Base-by-base conservation (phyloP, 225 moss, liverwort and hornwort species). In the Thuidium tamariscinum region DNA sequence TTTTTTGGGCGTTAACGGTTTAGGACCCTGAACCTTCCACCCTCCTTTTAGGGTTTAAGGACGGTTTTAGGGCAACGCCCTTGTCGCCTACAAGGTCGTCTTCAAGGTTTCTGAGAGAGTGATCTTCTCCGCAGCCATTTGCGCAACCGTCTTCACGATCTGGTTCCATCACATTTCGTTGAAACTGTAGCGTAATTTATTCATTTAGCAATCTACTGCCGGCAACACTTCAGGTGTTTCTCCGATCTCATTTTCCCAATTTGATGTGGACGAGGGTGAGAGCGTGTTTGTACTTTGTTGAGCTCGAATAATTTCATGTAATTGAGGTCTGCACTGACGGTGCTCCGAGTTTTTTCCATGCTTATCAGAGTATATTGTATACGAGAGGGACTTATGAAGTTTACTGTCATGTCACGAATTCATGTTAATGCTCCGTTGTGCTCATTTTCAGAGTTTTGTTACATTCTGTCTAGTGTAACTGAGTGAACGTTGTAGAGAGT, bases 71-170 rank as follows among this genome's bases (percentile, higher is more conserved):
- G 61, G 19, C 61, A 61, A 20, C 1, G 9, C 12, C 29, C 8
- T 79, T 20, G 60, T 39, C 42, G 18, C 60, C 42, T 21, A 21
- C 61, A 32, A 10, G 0, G 1, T 46, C 21, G 44, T 14, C 61
- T 22, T 79, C 79, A 5, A 15, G 6, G 44, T 1, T 21, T 3
- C 1, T 15, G 5, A 1, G 4, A 0, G 5, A 1, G 42, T 5
- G 60, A 42, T 30, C 32, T 11, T 17, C 25, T 11, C 46, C 11
- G 16, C 25, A 80, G 48, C 48, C 21, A 32, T 5, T 32, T 21
- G 30, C 4, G 62, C 2, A 4, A 30, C 42, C n/a, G 2, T 16
- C 3, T 22, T 7, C 23, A n/a, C 4, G n/a, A 80, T 34, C 48
- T 7, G 1, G 32, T 48, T 11, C 10, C 9, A 25, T 25, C 25